Base-by-base conservation (phyloP, 352 stramenopile genomes). In the Globisporangium recalcitrans region DNA sequence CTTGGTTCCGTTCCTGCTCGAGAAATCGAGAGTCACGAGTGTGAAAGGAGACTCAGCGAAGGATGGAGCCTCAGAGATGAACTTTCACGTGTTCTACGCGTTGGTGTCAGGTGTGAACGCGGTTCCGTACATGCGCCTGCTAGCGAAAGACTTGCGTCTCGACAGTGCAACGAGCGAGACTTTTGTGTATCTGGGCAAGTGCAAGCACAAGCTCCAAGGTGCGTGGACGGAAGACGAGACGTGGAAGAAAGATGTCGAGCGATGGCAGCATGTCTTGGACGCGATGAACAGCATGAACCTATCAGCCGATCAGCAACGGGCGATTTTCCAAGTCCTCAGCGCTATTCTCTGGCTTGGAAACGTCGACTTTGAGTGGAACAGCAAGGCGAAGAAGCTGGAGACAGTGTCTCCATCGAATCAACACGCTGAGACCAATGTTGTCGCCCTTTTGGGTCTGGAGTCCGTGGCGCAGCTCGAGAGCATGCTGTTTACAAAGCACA, bases 31-130 rank as follows among this genome's bases (percentile, higher is more conserved):
- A 19, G 72, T 93, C 14, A 90, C 79, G 19, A 76, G 68, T 9
- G 46, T 61, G 1, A 36, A 31, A 65, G 59, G 46, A 40, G 24
- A 11, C 31, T 36, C 8, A 14, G 42, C 3, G 1, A 52, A 58
- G 19, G 13, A 2, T 26, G 36, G 8, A 7, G 14, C 40, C 4
- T 42, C 24, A 31, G 72, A 79, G 16, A 64, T 70, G 56, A 93
- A 91, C 58, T 93, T 93, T 56, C 83, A 93, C 67, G 57, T 90
- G 11, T 73, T 93, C 22, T 93, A 93, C 66, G 71, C 81, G 13
- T 61, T 93, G 44, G 72, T 91, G 14, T 66, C 77, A 5, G 83
- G 77, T 13, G 68, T 85, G 26, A 90, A 87, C 21, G 68, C 73
- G 7, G 57, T 72, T 46, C 56, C 68, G 31, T 70, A 71, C 26